A percentile compares a stretch with the other conserved stretches of the same genome.
Conservation (phyloP, 805 yeast species). For the Yarrowia sp. region DNA sequence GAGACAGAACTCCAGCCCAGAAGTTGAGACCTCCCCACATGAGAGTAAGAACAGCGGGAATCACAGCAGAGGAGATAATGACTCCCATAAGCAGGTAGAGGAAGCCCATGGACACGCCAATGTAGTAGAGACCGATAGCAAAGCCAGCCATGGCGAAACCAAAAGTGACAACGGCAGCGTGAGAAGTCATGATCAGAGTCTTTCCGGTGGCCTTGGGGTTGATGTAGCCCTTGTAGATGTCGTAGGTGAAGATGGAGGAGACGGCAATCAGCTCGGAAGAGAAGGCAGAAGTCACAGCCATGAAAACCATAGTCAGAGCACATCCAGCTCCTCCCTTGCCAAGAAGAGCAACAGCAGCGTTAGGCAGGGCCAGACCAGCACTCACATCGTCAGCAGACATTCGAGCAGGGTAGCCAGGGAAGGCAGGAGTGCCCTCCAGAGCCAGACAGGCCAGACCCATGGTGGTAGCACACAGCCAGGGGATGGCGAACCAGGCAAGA, state of each 20-base stretch:
- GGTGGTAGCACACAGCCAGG: slow-evolving; percentile 75
- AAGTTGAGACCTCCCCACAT: slow-evolving; percentile 62
- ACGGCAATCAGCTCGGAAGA: slow-evolving; percentile 89
- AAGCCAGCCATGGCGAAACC: slow-evolving; percentile 72
- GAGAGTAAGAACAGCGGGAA: slow-evolving; percentile 69
- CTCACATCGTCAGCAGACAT: slow-evolving; percentile 65
- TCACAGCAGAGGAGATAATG: slow-evolving; percentile 80
- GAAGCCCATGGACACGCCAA: slow-evolving; percentile 82
- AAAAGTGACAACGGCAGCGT: slow-evolving; percentile 58
- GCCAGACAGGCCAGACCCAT: slow-evolving; percentile 84
- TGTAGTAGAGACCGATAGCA: slow-evolving; percentile 76
- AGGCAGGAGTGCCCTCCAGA: slow-evolving; percentile 61
- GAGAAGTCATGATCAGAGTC: slow-evolving; percentile 65
- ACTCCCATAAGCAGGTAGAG: slow-evolving; percentile 86
- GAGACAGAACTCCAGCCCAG: slow-evolving; percentile 69
- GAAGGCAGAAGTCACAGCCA: slow-evolving; percentile 92
- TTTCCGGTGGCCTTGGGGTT: slow-evolving; percentile 77
- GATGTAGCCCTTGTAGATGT: slow-evolving; percentile 75
- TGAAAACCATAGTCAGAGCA: slow-evolving; percentile 70
- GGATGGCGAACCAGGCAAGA: slow-evolving; percentile 86
- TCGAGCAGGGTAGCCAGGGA: slow-evolving; percentile 75
- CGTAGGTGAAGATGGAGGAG: slow-evolving; percentile 81
- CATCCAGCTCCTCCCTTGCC: slow-evolving; percentile 90
- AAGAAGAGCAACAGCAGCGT: slow-evolving; percentile 76
- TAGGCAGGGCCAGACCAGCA: slow-evolving; percentile 67